Conservation (phyloP, 1,284 basidiomycete species). For the Lentinula novae-zelandiae region DNA sequence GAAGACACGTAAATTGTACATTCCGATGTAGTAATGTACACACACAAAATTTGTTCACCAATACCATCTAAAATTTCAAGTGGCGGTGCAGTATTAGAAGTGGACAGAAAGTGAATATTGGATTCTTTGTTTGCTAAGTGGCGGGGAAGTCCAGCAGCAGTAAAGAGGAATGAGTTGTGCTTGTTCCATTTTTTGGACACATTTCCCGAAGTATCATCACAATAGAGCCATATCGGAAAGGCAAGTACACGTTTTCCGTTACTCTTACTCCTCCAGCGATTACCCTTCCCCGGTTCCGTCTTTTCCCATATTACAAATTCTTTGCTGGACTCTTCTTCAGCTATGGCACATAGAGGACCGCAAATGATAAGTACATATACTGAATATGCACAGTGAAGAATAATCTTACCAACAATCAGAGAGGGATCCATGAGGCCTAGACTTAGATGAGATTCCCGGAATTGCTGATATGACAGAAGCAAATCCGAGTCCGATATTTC, state of each 20-base stretch:
- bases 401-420: too few relatives aligned
- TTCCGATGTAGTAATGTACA: not conserved
- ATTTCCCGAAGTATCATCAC: constrained; percentile 39
- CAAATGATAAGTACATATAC: too few relatives aligned
- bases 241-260: constrained; percentile 10
- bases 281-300: not conserved
- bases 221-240: constrained; percentile 33
- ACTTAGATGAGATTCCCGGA: too few relatives aligned
- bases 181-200: constrained; percentile 41
- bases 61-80: constrained; percentile 25
- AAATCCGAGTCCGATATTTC: too few relatives aligned
- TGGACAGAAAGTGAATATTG: constrained; percentile 21
- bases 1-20: too few relatives aligned
- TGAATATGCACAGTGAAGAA: too few relatives aligned
- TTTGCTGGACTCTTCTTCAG: too few relatives aligned
- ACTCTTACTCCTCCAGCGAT: constrained; percentile 12
- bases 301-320: too few relatives aligned
- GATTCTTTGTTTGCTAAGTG: not conserved
- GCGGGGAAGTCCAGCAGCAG: constrained; percentile 25
- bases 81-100: constrained; percentile 24
- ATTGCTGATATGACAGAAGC: too few relatives aligned
- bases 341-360: not conserved
- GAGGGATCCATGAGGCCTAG: too few relatives aligned
- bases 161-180: constrained; percentile 31
- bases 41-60: constrained; percentile 17